phyloP scores from a whole-genome alignment of 305 asterid species.

The Solanum hybrid region DNA sequence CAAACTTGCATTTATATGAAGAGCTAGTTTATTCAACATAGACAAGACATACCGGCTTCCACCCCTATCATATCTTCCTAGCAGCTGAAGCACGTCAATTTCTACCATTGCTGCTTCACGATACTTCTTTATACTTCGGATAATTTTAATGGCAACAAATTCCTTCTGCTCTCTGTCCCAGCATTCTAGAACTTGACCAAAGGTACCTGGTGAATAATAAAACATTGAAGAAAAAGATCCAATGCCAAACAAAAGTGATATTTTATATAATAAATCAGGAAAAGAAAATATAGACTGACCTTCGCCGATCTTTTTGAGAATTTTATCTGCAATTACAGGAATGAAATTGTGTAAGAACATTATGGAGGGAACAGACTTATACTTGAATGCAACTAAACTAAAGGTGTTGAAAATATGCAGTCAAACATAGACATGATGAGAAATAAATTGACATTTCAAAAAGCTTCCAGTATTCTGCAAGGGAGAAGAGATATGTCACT shows the following conservation, averaged over 20 bases:
- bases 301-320: slow-evolving; percentile 40
- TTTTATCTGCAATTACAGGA: slow-evolving; percentile 36
- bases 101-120: slow-evolving; percentile 45
- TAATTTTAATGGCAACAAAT: slow-evolving; percentile 37
- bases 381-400: background rate
- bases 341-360: background rate
- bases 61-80: slow-evolving; percentile 33
- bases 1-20: slow-evolving; percentile 4
- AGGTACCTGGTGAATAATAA: slow-evolving; percentile 26
- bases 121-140: slow-evolving; percentile 40
- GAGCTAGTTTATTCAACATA: background rate
- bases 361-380: background rate
- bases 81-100: slow-evolving; percentile 40
- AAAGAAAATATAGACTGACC: slow-evolving; percentile 15
- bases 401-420: background rate
- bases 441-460: background rate
- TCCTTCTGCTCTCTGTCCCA: slow-evolving; percentile 39
- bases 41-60: slow-evolving; percentile 34
- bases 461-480: background rate
- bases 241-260: background rate
- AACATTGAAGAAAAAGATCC: background rate
- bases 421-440: background rate
- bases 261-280: background rate
- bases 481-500: background rate
- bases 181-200: slow-evolving; percentile 49